Evolutionary conservation across 352 stramenopile genomes (phyloP), one percentile per base, ranked within the genome.

Genomic region (Thraustochytrium sp.): DNA sequence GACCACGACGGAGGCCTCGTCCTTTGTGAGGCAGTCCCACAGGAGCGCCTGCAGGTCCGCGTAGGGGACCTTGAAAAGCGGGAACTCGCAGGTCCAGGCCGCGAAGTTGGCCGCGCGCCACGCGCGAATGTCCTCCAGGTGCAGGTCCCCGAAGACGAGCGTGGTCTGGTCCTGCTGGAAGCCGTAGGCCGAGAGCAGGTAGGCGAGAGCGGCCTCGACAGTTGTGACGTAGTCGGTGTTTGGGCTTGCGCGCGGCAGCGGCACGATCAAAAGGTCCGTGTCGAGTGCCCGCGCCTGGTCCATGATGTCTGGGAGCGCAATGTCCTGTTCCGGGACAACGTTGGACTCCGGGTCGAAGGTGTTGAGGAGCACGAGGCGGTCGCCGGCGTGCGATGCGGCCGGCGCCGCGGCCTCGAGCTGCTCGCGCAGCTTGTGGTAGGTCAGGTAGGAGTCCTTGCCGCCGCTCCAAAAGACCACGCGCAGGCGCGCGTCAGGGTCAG

Each of bases 361-460:
- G 0, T 21, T 80, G 53, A 80, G 48, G 8, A 80, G 34, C 11
- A 80, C 68, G 31, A 80, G 2, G 4, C 26, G 4, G 53, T 80
- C 68, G 16, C 53, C 53, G 18, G 40, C 5, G 18, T n/a, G n/a
- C n/a, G n/a, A n/a, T n/a, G n/a, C n/a, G n/a, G n/a, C n/a, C n/a
- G n/a, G n/a, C n/a, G n/a, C n/a, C n/a, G n/a, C n/a, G 5, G 5
- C 54, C 13, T 64, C 51, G 40, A 51, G 21, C 37, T 5, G 21
- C 37, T 51, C 51, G 0, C 53, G 44, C 16, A 21, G 31, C 29
- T 23, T 44, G 11, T 75, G 46, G 4, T 31, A 63, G 8, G 68
- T 80, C 18, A 80, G 38, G 63, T 48, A 80, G 26, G 68, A 80
- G 68, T 80, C 68, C 49, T 80, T 80, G 68, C 68, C 68, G 26